Percentiles rank a stretch among this genome's conserved stretches.
phyloP scores from a whole-genome alignment of 257 asterid species.

The Agastache rugosa region DNA sequence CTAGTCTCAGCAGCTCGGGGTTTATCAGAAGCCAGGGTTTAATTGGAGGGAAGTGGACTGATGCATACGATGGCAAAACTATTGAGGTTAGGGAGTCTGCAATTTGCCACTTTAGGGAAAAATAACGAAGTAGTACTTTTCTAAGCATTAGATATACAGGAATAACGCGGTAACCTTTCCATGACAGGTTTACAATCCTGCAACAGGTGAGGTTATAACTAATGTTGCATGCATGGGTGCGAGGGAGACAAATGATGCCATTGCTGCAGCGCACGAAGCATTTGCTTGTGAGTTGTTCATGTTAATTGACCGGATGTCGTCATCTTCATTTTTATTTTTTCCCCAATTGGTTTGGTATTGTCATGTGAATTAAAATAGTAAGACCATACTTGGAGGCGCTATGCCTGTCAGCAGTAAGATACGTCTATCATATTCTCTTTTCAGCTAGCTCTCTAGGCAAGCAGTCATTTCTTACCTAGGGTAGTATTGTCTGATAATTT shows the following conservation, averaged over 20 bases:
- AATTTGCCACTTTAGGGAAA: neutral
- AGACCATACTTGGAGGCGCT: neutral
- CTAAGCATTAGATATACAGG: neutral
- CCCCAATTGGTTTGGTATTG: neutral
- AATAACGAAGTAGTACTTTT: constrained; percentile 18
- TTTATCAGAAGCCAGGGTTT: constrained; percentile 78
- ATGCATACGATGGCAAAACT: constrained; percentile 87
- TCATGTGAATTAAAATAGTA: neutral
- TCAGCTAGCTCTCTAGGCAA: neutral
- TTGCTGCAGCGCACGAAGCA: constrained; percentile 83
- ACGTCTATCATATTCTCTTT: constrained; percentile 14
- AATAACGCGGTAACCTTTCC: constrained; percentile 4
- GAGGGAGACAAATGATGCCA: constrained; percentile 94
- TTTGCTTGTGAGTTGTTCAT: constrained; percentile 65
- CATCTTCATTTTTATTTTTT: neutral
- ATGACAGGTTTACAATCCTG: constrained; percentile 81
- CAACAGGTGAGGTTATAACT: constrained; percentile 86
- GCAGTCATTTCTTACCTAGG: constrained; percentile 18
- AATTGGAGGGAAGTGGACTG: constrained; percentile 95
- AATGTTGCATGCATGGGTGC: constrained; percentile 88
- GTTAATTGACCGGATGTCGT: constrained; percentile 17
- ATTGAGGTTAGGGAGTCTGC: constrained; percentile 59
- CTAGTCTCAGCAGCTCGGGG: constrained; percentile 72
- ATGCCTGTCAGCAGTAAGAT: constrained; percentile 5
- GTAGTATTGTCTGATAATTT: constrained; percentile 11